Percentiles rank a stretch among this genome's conserved stretches.
These are phyloP conservation scores for Apiospora hydei DNA, from an alignment of 2,329 filamentous ascomycete genomes.

Conservation along the genomic window DNA sequence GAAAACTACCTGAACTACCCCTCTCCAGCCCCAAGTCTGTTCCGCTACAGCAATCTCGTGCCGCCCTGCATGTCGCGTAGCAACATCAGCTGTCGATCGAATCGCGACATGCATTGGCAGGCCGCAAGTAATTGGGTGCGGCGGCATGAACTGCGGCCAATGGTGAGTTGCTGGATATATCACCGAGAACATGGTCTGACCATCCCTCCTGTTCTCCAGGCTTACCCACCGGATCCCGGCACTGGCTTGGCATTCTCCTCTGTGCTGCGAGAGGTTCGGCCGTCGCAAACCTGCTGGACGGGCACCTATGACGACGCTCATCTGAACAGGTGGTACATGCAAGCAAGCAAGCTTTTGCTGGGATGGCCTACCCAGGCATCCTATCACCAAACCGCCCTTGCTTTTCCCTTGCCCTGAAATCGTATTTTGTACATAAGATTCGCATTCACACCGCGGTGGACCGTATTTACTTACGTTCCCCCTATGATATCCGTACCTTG, in stretches of 20 bases:
- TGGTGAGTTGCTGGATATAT: background rate
- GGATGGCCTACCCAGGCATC: background rate
- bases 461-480: background rate
- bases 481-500: constrained; percentile 14
- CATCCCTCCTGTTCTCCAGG: background rate
- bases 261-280: background rate
- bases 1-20: background rate
- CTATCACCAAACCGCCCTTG: background rate
- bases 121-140: background rate
- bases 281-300: constrained; percentile 12
- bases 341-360: constrained; percentile 7
- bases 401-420: constrained; percentile 3
- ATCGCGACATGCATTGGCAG: constrained; percentile 5
- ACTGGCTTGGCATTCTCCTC: constrained; percentile 11
- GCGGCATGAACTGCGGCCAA: background rate
- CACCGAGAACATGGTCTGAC: constrained; percentile 13
- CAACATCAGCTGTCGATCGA: constrained; percentile 6
- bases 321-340: constrained; percentile 10
- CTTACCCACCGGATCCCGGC: constrained; percentile 15
- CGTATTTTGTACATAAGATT: background rate
- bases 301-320: constrained; percentile 12
- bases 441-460: constrained; percentile 14
- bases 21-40: background rate
- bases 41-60: background rate
- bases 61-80: constrained; percentile 2